Conservation (phyloP, 352 stramenopile species). For the Phytophthora hybrid region DNA sequence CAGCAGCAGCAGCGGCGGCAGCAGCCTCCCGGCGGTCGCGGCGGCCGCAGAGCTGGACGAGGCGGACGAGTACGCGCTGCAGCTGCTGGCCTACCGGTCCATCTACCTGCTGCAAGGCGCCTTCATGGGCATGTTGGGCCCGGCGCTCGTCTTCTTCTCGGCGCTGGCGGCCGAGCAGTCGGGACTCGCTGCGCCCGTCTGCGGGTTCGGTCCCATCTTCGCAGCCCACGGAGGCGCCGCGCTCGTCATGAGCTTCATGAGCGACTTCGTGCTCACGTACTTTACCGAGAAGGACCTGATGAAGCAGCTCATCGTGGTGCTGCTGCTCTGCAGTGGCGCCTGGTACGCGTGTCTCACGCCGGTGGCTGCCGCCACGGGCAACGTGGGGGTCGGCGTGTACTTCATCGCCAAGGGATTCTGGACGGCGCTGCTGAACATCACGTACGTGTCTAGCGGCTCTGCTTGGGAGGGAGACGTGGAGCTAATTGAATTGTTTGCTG, state of each 20-base stretch:
- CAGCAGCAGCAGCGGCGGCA: slow-evolving; percentile 36
- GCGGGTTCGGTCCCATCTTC: slow-evolving; percentile 79
- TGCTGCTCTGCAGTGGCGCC: slow-evolving; percentile 62
- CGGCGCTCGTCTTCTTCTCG: slow-evolving; percentile 74
- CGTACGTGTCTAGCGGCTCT: slow-evolving; percentile 42
- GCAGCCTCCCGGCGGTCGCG: slow-evolving; percentile 27
- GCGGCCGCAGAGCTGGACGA: slow-evolving; percentile 41
- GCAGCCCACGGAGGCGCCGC: slow-evolving; percentile 73
- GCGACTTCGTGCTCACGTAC: slow-evolving; percentile 75
- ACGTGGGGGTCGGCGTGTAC: slow-evolving; percentile 69
- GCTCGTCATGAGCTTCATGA: slow-evolving; percentile 84
- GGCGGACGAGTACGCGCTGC: slow-evolving; percentile 60
- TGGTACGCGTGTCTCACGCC: slow-evolving; percentile 77
- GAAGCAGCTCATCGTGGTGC: slow-evolving; percentile 72
- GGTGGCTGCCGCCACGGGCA: slow-evolving; percentile 66
- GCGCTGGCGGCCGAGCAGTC: slow-evolving; percentile 49
- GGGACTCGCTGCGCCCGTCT: slow-evolving; percentile 57
- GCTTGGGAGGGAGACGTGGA: background rate
- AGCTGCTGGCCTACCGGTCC: slow-evolving; percentile 68
- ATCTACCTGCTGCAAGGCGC: slow-evolving; percentile 77
- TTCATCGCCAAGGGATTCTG: slow-evolving; percentile 84
- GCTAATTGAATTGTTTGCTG: slow-evolving; percentile 6
- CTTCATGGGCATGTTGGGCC: slow-evolving; percentile 75
- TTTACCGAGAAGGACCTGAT: slow-evolving; percentile 73
- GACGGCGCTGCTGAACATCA: slow-evolving; percentile 81